These are phyloP conservation scores for Mucor velutinosus DNA, from an alignment of 371 early-diverging fungal genomes.

Conservation along the genomic window DNA sequence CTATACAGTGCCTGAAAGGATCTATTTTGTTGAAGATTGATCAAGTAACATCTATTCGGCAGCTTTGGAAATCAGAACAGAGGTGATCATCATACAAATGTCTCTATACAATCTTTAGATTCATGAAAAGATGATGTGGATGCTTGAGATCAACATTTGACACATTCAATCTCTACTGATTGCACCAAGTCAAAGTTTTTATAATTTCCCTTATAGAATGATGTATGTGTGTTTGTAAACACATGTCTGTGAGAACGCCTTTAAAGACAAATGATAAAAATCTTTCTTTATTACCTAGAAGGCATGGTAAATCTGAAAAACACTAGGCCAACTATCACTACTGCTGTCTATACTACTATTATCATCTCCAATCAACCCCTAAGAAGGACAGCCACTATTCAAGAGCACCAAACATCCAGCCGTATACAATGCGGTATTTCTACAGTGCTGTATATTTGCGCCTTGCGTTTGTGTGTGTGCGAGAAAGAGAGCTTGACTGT, in stretches of 20 bases:
- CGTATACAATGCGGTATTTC: neutral
- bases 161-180: neutral
- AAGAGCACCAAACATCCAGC: neutral
- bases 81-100: too few species aligned
- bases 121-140: too few species aligned
- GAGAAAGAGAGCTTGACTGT: too few species aligned
- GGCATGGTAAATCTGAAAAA: neutral
- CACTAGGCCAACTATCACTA: neutral
- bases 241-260: neutral
- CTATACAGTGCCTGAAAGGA: too few species aligned
- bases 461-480: neutral
- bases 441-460: neutral
- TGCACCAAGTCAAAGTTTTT: neutral
- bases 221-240: neutral
- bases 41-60: too few species aligned
- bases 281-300: neutral
- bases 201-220: neutral
- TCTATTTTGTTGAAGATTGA: too few species aligned
- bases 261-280: neutral
- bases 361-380: neutral
- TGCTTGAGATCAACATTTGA: neutral
- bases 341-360: neutral
- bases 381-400: neutral
- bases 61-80: too few species aligned
- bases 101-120: too few species aligned